Evolutionary conservation across 768 basidiomycete species (phyloP).

Genomic region (Leccinum variicolor): DNA sequence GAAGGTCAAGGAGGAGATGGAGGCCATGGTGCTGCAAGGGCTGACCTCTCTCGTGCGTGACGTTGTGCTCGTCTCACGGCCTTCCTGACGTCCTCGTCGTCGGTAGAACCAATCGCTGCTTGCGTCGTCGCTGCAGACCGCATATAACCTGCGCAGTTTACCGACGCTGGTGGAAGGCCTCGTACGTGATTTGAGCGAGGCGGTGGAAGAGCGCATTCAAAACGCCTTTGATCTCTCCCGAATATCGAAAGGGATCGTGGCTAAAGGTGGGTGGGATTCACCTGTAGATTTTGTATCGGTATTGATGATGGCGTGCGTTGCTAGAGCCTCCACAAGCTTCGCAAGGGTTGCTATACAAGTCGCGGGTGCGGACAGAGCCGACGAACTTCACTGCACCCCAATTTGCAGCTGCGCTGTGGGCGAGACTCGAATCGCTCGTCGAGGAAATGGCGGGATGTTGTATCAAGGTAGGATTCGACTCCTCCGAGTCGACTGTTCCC

Average conservation of each 20-base stretch:
- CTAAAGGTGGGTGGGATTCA: constrained; percentile 55
- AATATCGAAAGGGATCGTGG: constrained; percentile 81
- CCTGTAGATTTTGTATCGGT: not conserved
- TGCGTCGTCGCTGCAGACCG: constrained; percentile 92
- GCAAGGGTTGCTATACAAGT: constrained; percentile 64
- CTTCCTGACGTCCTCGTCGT: not conserved
- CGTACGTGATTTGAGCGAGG: constrained; percentile 73
- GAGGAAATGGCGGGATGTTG: constrained; percentile 87
- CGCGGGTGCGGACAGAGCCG: constrained; percentile 86
- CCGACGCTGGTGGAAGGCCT: constrained; percentile 80
- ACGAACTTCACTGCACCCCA: constrained; percentile 85
- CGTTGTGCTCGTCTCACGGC: not conserved
- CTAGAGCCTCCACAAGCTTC: constrained; percentile 23
- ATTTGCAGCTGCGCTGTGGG: constrained; percentile 59
- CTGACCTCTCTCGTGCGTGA: constrained; percentile 67
- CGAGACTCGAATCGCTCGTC: constrained; percentile 72
- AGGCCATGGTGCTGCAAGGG: constrained; percentile 82
- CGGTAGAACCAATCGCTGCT: constrained; percentile 83
- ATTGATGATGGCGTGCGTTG: not conserved
- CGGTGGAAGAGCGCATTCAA: constrained; percentile 78
- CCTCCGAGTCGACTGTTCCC: too few relatives aligned
- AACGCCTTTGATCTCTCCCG: constrained; percentile 82
- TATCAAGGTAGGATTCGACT: constrained; percentile 58
- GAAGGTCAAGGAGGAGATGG: constrained; percentile 83
- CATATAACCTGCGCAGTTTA: constrained; percentile 85